phyloP scores from a whole-genome alignment of 371 early-diverging fungal genomes.

The Syncephalastrum racemosum region DNA sequence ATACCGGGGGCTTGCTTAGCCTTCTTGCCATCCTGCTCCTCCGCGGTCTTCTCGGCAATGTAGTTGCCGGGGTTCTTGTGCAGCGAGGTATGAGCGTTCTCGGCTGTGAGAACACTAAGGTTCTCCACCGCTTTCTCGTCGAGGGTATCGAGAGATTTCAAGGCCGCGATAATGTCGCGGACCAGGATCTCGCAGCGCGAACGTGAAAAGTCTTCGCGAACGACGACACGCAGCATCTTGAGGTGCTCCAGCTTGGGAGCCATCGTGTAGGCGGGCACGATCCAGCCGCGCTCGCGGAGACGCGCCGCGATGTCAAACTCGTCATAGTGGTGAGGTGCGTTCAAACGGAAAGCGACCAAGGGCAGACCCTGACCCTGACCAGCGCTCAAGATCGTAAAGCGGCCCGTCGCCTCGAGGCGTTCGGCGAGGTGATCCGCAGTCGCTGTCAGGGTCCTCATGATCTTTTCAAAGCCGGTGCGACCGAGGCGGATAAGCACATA shows the following conservation, averaged over 20 bases:
- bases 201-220: slow-evolving; percentile 54
- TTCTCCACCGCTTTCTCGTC: slow-evolving; percentile 30
- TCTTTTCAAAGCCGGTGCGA: slow-evolving; percentile 53
- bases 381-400: slow-evolving; percentile 57
- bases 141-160: slow-evolving; percentile 31
- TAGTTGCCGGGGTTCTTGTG: slow-evolving; percentile 18
- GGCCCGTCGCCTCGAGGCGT: slow-evolving; percentile 52
- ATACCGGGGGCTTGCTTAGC: slow-evolving; percentile 17
- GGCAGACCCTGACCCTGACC: slow-evolving; percentile 55
- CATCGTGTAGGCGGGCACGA: slow-evolving; percentile 62
- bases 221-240: slow-evolving; percentile 56
- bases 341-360: slow-evolving; percentile 64
- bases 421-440: slow-evolving; percentile 57
- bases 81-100: slow-evolving; percentile 28
- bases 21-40: slow-evolving; percentile 2
- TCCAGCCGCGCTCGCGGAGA: slow-evolving; percentile 61
- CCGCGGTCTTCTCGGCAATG: background rate
- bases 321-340: slow-evolving; percentile 29
- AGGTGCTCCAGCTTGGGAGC: slow-evolving; percentile 43
- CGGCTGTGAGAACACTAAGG: slow-evolving; percentile 20
- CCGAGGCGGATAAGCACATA: slow-evolving; percentile 70
- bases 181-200: slow-evolving; percentile 45
- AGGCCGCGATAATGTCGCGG: slow-evolving; percentile 34
- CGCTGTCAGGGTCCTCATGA: slow-evolving; percentile 52
- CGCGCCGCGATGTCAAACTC: slow-evolving; percentile 51